Evolutionary conservation across 352 stramenopile species (phyloP), one percentile per base, ranked within the genome.

Genomic region (Pythium utonaiense): DNA sequence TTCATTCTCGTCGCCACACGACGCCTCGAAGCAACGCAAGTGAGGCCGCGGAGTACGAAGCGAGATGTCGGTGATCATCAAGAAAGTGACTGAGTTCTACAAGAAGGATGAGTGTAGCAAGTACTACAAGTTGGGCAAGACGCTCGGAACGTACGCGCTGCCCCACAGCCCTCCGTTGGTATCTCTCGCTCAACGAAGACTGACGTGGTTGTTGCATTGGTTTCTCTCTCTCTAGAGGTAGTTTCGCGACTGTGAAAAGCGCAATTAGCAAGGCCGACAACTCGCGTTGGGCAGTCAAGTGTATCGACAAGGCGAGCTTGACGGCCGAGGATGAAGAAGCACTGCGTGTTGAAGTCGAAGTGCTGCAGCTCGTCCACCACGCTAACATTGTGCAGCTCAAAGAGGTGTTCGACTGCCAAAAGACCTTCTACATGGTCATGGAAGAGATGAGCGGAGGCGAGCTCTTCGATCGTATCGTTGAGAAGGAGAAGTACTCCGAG

Each of bases 341-440:
- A 3, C 62, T 96, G 22, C 77, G 74, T 17, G 78, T 93, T 16
- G 88, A 96, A 64, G 85, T 95, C 34, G 75, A 93, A 42, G 83
- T 95, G 58, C 69, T 96, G 41, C 73, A 92, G 57, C 65, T 90
- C 22, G 73, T 96, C 49, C 72, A 93, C 21, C 89, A 97, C 66
- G 58, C 69, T 5, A 96, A 97, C 64, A 96, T 97, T 45, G 86
- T 97, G 48, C 74, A 78, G 38, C 70, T 97, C n/a, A 75, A 78
- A 28, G 85, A 97, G 38, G 80, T 96, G 16, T 96, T 94, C 60
- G 83, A 95, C 69, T 93, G 82, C 60, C 75, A 89, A 22, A 91
- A 93, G 58, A 94, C 83, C 22, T 93, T 97, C 45, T 95, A 96
- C 76, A 93, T 97, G 80, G 86, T 97, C 61, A 96, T 97, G 80